Evolutionary conservation across 441 rosid species (phyloP), one percentile per base, ranked within the genome.

Genomic region (Populus hybrid): DNA sequence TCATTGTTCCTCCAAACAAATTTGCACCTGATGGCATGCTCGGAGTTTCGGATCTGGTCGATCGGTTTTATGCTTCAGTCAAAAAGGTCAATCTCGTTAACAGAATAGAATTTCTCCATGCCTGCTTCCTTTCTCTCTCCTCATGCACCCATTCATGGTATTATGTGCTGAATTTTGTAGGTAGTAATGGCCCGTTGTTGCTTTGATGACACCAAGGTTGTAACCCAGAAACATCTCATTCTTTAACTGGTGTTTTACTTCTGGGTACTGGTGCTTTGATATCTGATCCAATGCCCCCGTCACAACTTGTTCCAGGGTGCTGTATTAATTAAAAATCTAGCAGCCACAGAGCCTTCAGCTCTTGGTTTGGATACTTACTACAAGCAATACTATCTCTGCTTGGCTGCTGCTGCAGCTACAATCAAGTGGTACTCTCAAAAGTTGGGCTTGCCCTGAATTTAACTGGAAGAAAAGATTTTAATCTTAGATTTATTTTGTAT

Each of bases 131-230:
- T 8, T 67, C 1, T 32, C n/a, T 72, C 8, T 69, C 23, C 70
- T 8, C 42, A 24, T 71, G 71, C 67, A 42, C 57, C 53, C 40
- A 65, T 77, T 78, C 74, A 68, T 67, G 63, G 71, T 80, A 50
- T 30, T 40, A 50, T 74, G 64, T 42, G 71, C 32, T 69, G 73
- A 70, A 81, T 78, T 81, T 70, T 85, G 73, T 84, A 96, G 99
- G 94, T 89, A 80, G 92, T 92, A 72, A 84, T 93, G 89, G 91
- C 93, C 26, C 98, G 99, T 67, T 92, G 97, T 74, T 92, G 97
- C 89, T 96, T 94, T 78, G 98, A 94, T 79, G 99, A 96, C 82
- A 96, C 99, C 67, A 93, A 94, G 99, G 99, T 94, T 80, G 42
- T 59, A 72, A 78, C 28, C 11, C 57, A 79, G 78, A 69, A 28